These are phyloP conservation scores for Sonneratia caseolaris DNA, from an alignment of 345 rosid genomes.

Conservation along the genomic window DNA sequence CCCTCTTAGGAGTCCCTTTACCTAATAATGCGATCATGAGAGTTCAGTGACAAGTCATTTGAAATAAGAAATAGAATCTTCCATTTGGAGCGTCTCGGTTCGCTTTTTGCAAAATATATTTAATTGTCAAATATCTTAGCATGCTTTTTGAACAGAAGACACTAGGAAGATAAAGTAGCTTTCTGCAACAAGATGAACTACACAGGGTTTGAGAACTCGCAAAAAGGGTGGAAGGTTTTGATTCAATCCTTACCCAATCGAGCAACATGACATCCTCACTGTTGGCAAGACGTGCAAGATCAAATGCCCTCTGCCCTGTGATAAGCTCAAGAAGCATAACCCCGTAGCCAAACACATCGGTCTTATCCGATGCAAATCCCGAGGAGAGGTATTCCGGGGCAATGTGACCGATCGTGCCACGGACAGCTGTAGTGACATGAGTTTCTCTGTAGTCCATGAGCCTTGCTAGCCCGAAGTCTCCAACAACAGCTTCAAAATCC, in stretches of 20 bases:
- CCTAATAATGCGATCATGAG: background rate
- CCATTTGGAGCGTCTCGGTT: background rate
- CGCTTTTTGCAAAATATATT: too few relatives aligned
- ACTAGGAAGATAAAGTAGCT: too few relatives aligned
- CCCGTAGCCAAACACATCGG: slow-evolving; percentile 4
- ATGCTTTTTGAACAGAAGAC: too few relatives aligned
- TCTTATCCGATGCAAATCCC: background rate
- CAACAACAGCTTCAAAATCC: slow-evolving; percentile 1
- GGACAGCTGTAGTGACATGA: background rate
- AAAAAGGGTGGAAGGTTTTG: background rate
- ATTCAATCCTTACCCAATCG: background rate
- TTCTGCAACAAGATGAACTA: too few relatives aligned
- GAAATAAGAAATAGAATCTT: background rate
- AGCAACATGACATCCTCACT: background rate
- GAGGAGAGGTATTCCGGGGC: background rate
- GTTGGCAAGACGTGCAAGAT: background rate
- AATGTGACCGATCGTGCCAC: background rate
- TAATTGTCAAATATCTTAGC: too few relatives aligned
- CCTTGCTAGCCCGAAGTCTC: slow-evolving; percentile 10
- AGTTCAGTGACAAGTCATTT: background rate
- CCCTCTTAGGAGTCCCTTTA: background rate
- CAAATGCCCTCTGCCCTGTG: background rate
- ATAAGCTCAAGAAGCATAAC: background rate
- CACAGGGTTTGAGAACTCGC: background rate
- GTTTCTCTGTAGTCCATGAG: too few relatives aligned